Evolutionary conservation across 257 asterid species (phyloP).

Genomic region (Gardenia jasminoides): DNA sequence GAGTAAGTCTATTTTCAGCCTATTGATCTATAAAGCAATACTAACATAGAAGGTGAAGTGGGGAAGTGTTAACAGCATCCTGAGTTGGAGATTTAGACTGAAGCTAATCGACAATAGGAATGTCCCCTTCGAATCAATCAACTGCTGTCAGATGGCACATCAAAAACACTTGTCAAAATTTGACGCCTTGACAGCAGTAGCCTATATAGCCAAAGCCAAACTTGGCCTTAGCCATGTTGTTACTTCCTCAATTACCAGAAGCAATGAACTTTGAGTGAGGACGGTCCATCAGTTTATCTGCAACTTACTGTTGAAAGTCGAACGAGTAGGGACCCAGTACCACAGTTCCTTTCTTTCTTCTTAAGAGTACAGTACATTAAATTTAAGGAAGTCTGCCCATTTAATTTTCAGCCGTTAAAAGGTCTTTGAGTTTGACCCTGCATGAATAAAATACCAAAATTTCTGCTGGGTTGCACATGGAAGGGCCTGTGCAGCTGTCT

Average conservation of each 20-base stretch:
- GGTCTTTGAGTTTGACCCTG: slow-evolving; percentile 2
- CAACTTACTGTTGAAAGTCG: background rate
- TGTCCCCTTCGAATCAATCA: background rate
- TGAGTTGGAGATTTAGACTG: background rate
- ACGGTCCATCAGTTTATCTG: background rate
- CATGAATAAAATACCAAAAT: slow-evolving; percentile 12
- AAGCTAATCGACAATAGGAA: background rate
- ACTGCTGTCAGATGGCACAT: background rate
- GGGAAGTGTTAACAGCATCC: background rate
- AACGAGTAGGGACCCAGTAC: background rate
- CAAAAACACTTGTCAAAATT: slow-evolving; percentile 10
- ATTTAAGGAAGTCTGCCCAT: background rate
- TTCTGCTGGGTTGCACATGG: slow-evolving; percentile 38
- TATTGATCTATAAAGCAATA: background rate
- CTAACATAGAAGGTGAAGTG: background rate
- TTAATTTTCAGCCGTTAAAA: background rate
- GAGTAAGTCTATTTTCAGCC: background rate
- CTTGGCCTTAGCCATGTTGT: background rate
- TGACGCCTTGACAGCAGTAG: background rate
- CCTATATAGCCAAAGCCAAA: background rate
- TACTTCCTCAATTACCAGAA: background rate
- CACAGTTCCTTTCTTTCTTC: background rate
- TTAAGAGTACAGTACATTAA: slow-evolving; percentile 2
- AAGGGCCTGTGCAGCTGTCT: slow-evolving; percentile 1
- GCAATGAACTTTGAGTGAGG: background rate